phyloP scores from a whole-genome alignment of 1,284 basidiomycete species.

The Sanghuangporus sanghuang region DNA sequence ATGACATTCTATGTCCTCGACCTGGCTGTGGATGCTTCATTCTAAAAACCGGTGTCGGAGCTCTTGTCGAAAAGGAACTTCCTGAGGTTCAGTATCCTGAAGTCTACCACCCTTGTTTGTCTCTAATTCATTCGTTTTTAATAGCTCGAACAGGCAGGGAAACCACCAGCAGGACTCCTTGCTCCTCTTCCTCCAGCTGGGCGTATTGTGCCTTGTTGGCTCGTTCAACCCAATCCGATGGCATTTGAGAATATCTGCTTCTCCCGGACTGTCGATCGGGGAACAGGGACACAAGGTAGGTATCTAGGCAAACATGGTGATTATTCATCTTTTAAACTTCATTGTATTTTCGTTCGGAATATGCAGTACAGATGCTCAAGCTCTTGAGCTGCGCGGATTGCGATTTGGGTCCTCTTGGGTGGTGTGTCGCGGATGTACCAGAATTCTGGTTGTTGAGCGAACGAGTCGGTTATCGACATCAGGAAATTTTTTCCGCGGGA shows the following conservation, averaged over 20 bases:
- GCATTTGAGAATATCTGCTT: slow-evolving; percentile 91
- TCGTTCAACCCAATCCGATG: slow-evolving; percentile 74
- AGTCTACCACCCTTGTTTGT: not conserved
- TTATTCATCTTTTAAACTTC: not conserved
- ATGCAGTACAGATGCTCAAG: slow-evolving; percentile 35
- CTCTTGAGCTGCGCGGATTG: slow-evolving; percentile 88
- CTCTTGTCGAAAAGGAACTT: slow-evolving; percentile 52
- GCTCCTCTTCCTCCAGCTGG: slow-evolving; percentile 21
- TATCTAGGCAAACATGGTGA: not conserved
- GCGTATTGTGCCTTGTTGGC: slow-evolving; percentile 66
- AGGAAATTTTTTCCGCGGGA: too few species aligned
- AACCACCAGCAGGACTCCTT: slow-evolving; percentile 9
- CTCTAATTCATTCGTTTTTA: not conserved
- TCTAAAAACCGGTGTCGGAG: slow-evolving; percentile 58
- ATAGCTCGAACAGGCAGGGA: slow-evolving; percentile 16
- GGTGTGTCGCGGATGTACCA: slow-evolving; percentile 70
- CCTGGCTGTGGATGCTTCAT: slow-evolving; percentile 75
- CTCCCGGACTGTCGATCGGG: slow-evolving; percentile 48
- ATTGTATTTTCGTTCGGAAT: not conserved
- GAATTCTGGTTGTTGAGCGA: slow-evolving; percentile 81
- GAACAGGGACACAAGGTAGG: slow-evolving; percentile 26
- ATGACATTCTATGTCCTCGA: slow-evolving; percentile 74
- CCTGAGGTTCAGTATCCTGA: slow-evolving; percentile 41
- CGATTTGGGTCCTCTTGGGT: slow-evolving; percentile 87
- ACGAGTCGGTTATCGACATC: slow-evolving; percentile 58